Evolutionary conservation across 2,329 filamentous ascomycete species (phyloP), one percentile per base, ranked within the genome.

Genomic region (Microdochium paspali): DNA sequence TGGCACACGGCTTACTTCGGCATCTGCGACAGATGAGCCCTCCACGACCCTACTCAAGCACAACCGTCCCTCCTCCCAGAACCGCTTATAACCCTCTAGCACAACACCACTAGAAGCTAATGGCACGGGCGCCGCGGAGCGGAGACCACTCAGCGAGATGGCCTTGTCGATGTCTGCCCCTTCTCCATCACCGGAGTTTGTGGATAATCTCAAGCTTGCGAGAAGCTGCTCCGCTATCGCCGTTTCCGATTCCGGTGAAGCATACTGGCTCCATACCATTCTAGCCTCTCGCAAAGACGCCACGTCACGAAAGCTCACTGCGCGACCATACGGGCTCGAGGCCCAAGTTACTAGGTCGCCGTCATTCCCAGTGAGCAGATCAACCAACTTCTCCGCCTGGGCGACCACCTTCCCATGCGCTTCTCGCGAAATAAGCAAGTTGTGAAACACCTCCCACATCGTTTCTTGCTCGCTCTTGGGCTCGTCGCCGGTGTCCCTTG

Each of bases 81-180:
- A 71, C 26, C 63, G 51, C 2, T 52, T 26, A 21, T 54, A 59
- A 2, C 57, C 51, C 6, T 55, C 25, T 2, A 51, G 43, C 3
- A 66, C 24, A 2, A 59, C 57, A 0, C 47, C 20, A 10, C 48
- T 43, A 5, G 63, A 55, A 12, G 58, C 42, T 7, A 65, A 21
- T 12, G 61, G 58, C 3, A 68, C 53, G 0, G 69, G 69, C 5
- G 66, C 65, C 10, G 65, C 62, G 24, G 69, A 69, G 28, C 65
- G 65, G 30, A 69, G 48, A 4, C 56, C 61, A 2, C 60, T 60
- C 3, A 64, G 18, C 6, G 35, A 18, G 4, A 40, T 20, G n/a
- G 4, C 15, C 18, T 40, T 40, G 35, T 40, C 35, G 35, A 40
- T 9, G 35, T 40, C 18, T 20, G 4, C 18, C 18, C 18, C 15